These are phyloP conservation scores for Chloropicon primus DNA, from an alignment of 139 green algal species.

Conservation along the genomic window DNA sequence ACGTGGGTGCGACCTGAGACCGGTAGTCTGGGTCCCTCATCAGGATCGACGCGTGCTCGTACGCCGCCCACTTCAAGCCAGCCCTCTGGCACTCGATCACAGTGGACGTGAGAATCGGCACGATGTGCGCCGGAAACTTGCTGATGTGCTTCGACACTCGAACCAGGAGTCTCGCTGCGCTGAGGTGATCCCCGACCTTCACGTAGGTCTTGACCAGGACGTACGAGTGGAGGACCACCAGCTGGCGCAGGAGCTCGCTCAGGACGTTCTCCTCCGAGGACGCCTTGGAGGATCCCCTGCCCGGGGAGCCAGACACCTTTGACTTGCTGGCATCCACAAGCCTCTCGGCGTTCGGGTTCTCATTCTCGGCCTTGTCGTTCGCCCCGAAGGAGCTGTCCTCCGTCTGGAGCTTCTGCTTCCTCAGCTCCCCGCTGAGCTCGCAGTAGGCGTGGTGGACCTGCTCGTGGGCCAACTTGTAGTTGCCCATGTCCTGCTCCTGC, in stretches of 20 bases:
- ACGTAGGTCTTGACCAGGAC: constrained; percentile 64
- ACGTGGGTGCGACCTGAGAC: constrained; percentile 40
- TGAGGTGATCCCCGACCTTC: constrained; percentile 6
- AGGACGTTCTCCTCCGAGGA: constrained; percentile 19
- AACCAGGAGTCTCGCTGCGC: constrained; percentile 59
- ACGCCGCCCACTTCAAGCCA: constrained; percentile 50
- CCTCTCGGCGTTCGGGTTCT: background rate
- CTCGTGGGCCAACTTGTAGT: constrained; percentile 64
- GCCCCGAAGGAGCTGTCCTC: background rate
- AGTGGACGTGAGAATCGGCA: constrained; percentile 73
- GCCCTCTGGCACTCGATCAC: constrained; percentile 72
- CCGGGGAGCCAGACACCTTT: background rate
- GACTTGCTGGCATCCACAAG: background rate
- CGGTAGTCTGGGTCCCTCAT: constrained; percentile 53
- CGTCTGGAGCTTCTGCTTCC: background rate
- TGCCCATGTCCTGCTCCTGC: constrained; percentile 50
- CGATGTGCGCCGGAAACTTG: constrained; percentile 55
- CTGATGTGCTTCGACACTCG: constrained; percentile 41
- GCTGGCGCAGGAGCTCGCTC: constrained; percentile 29
- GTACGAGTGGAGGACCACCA: constrained; percentile 55
- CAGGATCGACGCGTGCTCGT: constrained; percentile 57
- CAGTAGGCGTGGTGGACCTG: constrained; percentile 43
- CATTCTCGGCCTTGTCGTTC: background rate
- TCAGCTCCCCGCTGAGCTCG: background rate
- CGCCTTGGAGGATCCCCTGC: background rate